A percentile compares a stretch with the other conserved stretches of the same genome.
Evolutionary conservation across 129 eudicot genomes (phyloP).

Genomic region (Tanacetum coccineum): DNA sequence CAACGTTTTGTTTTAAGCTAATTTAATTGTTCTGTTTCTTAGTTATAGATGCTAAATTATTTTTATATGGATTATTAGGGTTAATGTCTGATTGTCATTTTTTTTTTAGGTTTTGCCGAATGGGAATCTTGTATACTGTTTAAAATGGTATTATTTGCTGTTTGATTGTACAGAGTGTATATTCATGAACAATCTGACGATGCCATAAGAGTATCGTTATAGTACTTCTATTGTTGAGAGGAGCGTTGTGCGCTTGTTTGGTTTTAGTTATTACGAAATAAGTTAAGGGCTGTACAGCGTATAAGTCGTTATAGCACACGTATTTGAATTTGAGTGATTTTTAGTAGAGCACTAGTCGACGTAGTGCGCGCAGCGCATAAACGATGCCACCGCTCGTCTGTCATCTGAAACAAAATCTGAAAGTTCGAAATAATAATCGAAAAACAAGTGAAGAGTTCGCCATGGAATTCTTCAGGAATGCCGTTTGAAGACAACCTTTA

Average conservation of each 20-base stretch:
- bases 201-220: not conserved
- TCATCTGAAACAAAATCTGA: constrained; percentile 38
- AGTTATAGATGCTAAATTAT: not conserved
- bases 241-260: too few relatives aligned
- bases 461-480: constrained; percentile 53
- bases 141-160: constrained; percentile 2
- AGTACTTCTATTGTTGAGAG: not conserved
- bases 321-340: constrained; percentile 19
- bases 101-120: not conserved
- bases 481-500: constrained; percentile 29
- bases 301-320: constrained; percentile 6
- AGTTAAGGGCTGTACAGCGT: not conserved
- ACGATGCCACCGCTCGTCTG: constrained; percentile 41
- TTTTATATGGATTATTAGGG: not conserved
- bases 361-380: too few relatives aligned
- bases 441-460: constrained; percentile 74
- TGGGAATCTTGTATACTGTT: constrained; percentile 8
- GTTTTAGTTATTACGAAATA: constrained; percentile 5
- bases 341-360: constrained; percentile 28
- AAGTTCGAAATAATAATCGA: constrained; percentile 36
- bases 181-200: constrained; percentile 2
- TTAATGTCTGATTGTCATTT: not conserved
- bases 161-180: constrained; percentile 21
- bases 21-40: not conserved
- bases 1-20: constrained; percentile 4